Conservation (phyloP, 1,284 basidiomycete genomes). For the Inonotus obliquus region DNA sequence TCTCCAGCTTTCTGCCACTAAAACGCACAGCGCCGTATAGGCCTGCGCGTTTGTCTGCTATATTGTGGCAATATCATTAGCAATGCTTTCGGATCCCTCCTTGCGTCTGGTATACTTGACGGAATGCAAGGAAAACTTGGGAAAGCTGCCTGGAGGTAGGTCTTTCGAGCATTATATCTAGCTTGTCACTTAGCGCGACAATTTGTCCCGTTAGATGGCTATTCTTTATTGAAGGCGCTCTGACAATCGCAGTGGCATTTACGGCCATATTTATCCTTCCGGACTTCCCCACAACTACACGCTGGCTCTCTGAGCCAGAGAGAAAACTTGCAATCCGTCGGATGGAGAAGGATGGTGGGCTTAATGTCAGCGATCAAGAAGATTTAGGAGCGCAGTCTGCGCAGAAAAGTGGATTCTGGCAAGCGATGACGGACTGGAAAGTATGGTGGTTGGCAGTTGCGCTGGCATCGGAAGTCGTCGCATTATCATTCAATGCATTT, state of each 20-base stretch:
- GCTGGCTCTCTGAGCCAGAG: slow-evolving; percentile 29
- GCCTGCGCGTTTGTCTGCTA: slow-evolving; percentile 33
- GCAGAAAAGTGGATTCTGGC: slow-evolving; percentile 26
- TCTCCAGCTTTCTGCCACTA: not conserved
- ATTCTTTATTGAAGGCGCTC: slow-evolving; percentile 13
- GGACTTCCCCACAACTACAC: slow-evolving; percentile 31
- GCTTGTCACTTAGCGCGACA: slow-evolving; percentile 17
- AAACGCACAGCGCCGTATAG: not conserved
- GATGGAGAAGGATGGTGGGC: slow-evolving; percentile 39
- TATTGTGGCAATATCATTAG: slow-evolving; percentile 44
- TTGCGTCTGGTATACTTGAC: slow-evolving; percentile 42
- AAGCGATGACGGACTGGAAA: slow-evolving; percentile 38
- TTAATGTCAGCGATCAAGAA: slow-evolving; percentile 30
- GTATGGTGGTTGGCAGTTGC: slow-evolving; percentile 31
- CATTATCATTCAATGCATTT: slow-evolving; percentile 28
- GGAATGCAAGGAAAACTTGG: slow-evolving; percentile 47
- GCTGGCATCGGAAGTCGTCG: slow-evolving; percentile 22
- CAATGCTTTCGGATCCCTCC: slow-evolving; percentile 47
- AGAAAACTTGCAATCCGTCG: slow-evolving; percentile 37
- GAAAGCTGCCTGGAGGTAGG: slow-evolving; percentile 35
- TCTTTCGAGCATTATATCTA: not conserved
- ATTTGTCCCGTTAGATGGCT: slow-evolving; percentile 23
- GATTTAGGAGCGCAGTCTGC: not conserved
- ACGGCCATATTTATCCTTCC: slow-evolving; percentile 34
- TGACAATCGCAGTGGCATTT: slow-evolving; percentile 15